These are phyloP conservation scores for Diddensiella transvaalensis DNA, from an alignment of 805 yeast genomes.

Conservation along the genomic window DNA sequence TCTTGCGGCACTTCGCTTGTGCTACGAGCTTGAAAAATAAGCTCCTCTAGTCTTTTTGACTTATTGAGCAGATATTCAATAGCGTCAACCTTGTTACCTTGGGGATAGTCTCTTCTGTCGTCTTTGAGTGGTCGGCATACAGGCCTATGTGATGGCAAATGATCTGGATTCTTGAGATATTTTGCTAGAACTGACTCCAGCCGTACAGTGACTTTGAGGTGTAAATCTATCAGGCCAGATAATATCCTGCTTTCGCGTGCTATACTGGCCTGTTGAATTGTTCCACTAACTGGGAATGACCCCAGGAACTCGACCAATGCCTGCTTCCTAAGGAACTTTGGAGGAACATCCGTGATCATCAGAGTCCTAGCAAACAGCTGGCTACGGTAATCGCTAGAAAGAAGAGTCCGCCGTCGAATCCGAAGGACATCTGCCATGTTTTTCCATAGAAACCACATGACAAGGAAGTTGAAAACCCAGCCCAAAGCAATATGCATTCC, in stretches of 20 bases:
- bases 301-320: slow-evolving; percentile 25
- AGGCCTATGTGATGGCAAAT: slow-evolving; percentile 25
- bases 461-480: slow-evolving; percentile 29
- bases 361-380: slow-evolving; percentile 31
- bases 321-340: slow-evolving; percentile 21
- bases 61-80: slow-evolving; percentile 25
- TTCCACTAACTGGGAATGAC: slow-evolving; percentile 2
- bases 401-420: slow-evolving; percentile 25
- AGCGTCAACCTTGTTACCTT: slow-evolving; percentile 25
- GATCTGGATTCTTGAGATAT: slow-evolving; percentile 26
- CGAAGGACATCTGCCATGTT: slow-evolving; percentile 27
- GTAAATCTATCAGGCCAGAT: slow-evolving; percentile 25
- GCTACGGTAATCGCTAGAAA: slow-evolving; percentile 24
- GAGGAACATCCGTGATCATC: slow-evolving; percentile 32
- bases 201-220: slow-evolving; percentile 22
- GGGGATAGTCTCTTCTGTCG: slow-evolving; percentile 10
- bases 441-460: slow-evolving; percentile 29
- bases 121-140: slow-evolving; percentile 19
- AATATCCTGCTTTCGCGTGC: slow-evolving; percentile 31
- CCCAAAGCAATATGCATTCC: slow-evolving; percentile 35
- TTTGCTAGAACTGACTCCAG: slow-evolving; percentile 31
- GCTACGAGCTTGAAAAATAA: slow-evolving; percentile 25
- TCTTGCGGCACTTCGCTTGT: slow-evolving; percentile 16
- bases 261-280: slow-evolving; percentile 26
- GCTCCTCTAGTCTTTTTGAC: slow-evolving; percentile 18